Evolutionary conservation across 1,284 basidiomycete species (phyloP).

Genomic region (Malassezia sp.): DNA sequence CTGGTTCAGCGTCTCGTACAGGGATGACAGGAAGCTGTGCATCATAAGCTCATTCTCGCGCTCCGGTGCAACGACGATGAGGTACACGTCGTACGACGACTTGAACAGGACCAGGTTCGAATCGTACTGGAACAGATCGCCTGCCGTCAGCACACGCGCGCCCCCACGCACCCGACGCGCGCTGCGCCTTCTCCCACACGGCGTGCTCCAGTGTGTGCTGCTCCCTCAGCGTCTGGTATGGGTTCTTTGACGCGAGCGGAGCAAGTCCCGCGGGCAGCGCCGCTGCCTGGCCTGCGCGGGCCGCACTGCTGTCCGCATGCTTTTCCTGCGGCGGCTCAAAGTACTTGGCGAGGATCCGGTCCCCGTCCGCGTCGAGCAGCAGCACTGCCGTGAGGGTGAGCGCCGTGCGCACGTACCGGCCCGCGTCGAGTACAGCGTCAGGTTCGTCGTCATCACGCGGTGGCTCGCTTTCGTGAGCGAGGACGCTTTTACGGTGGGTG

Average conservation of each 20-base stretch:
- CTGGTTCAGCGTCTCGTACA: conserved; percentile 73
- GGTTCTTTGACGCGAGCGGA: conserved; percentile 49
- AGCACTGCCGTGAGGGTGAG: conserved; percentile 53
- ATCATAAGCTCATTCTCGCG: conserved; percentile 96
- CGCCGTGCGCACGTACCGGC: conserved; percentile 17
- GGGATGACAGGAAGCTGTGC: conserved; percentile 65
- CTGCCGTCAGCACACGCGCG: conserved; percentile 2
- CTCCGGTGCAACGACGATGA: conserved; percentile 81
- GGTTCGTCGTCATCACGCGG: conserved; percentile 38
- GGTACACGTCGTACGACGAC: conserved; percentile 83
- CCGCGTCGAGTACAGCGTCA: conserved; percentile 43
- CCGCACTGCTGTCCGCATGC: conserved; percentile 18
- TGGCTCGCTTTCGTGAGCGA: no score
- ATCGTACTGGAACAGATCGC: conserved; percentile 84
- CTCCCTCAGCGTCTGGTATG: conserved; percentile 68
- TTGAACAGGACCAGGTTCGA: conserved; percentile 84
- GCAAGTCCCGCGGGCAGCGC: conserved; percentile 13
- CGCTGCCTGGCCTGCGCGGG: conserved; percentile 17
- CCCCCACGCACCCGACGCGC: conserved; percentile 21
- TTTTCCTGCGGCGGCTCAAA: conserved; percentile 62
- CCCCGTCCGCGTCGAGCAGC: conserved; percentile 83
- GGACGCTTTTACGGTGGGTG: no score
- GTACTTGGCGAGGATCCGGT: conserved; percentile 90
- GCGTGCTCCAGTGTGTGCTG: conserved; percentile 91
- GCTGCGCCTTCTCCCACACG: conserved; percentile 66